Percentiles rank a stretch among this genome's conserved stretches.
Conservation (phyloP, 2,329 filamentous ascomycete species). For the Penicillium sp. region DNA sequence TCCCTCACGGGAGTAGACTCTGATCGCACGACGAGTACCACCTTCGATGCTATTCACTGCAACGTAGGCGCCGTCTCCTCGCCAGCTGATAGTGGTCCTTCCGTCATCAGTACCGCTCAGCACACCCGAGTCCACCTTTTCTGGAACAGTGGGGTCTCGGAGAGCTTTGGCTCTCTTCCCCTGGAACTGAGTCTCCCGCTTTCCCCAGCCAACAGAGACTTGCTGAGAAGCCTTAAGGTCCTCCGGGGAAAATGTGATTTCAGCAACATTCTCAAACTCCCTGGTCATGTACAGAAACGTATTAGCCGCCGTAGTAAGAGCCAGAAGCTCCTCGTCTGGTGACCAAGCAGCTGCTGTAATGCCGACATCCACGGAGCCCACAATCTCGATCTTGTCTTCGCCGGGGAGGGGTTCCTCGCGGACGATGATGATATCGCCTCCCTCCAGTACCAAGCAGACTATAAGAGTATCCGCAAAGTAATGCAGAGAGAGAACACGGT, state of each 20-base stretch:
- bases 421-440: constrained; percentile 88
- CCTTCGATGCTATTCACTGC: constrained; percentile 81
- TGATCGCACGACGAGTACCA: constrained; percentile 74
- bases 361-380: constrained; percentile 90
- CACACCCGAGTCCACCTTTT: constrained; percentile 83
- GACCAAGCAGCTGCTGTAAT: constrained; percentile 92
- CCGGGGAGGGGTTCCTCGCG: constrained; percentile 70
- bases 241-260: constrained; percentile 71
- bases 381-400: constrained; percentile 87
- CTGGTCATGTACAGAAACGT: constrained; percentile 92
- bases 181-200: constrained; percentile 97
- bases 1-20: constrained; percentile 90
- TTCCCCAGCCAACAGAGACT: constrained; percentile 97
- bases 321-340: constrained; percentile 88
- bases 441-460: constrained; percentile 81
- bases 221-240: constrained; percentile 89
- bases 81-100: constrained; percentile 80
- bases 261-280: constrained; percentile 81
- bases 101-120: constrained; percentile 76
- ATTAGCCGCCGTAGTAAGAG: constrained; percentile 77
- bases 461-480: constrained; percentile 81
- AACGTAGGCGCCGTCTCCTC: constrained; percentile 90
- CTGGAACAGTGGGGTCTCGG: constrained; percentile 91
- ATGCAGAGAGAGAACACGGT: constrained; percentile 78
- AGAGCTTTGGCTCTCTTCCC: constrained; percentile 85